Evolutionary conservation across 2,329 filamentous ascomycete species (phyloP).

Genomic region (Sphaerulina populicola): DNA sequence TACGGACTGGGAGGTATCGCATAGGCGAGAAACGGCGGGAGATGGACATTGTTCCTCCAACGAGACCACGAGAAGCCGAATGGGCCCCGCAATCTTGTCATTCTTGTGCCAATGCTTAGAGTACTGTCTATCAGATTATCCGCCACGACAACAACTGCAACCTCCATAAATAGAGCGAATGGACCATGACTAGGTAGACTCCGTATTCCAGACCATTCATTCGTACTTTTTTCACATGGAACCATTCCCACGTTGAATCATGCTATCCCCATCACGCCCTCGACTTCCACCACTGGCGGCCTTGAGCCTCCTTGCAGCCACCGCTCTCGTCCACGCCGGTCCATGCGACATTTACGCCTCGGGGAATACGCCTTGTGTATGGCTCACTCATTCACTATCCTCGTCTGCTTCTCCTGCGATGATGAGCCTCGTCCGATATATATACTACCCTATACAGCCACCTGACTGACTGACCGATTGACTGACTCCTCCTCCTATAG

Average conservation of each 20-base stretch:
- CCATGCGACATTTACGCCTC: conserved; percentile 56
- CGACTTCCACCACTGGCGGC: conserved; percentile 13
- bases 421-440: no score
- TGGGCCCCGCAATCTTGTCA: not conserved
- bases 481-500: no score
- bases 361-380: conserved; percentile 50
- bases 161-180: no score
- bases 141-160: not conserved
- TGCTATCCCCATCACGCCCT: conserved; percentile 12
- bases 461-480: no score
- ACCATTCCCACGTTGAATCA: not conserved
- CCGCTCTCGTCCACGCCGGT: conserved; percentile 36
- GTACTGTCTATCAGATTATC: not conserved
- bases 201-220: no score
- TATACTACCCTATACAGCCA: no score
- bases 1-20: no score
- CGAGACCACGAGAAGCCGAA: conserved; percentile 1
- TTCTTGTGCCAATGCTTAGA: conserved; percentile 2
- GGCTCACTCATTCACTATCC: no score
- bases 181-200: no score
- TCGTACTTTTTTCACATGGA: no score
- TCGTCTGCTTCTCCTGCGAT: no score
- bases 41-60: conserved; percentile 9
- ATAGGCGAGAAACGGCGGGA: not conserved
- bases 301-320: conserved; percentile 11